Percentiles rank a stretch among this genome's conserved stretches.
Evolutionary conservation across 352 stramenopile species (phyloP).

Genomic region (Phytophthora pini): DNA sequence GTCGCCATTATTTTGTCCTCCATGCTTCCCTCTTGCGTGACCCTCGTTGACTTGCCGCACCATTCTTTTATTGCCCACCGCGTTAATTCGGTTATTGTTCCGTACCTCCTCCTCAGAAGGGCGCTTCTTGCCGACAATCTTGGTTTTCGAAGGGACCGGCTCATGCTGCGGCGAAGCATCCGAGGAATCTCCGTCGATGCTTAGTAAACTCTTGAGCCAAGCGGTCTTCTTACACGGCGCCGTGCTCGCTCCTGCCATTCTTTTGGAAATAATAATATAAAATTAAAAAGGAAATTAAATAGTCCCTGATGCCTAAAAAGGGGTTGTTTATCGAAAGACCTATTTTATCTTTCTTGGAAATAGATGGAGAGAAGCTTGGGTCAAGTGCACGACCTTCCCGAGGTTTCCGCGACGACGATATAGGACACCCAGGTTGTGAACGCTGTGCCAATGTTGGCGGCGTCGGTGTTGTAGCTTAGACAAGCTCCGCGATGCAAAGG

Average conservation of each 20-base stretch:
- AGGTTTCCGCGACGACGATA: no score
- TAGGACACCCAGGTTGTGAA: no score
- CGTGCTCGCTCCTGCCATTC: not conserved
- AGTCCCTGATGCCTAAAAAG: no score
- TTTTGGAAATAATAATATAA: not conserved
- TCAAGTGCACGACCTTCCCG: no score
- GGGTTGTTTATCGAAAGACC: no score
- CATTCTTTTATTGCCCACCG: not conserved
- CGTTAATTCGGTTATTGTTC: not conserved
- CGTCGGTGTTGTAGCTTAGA: no score
- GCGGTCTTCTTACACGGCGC: slow-evolving; percentile 2
- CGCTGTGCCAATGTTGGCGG: no score
- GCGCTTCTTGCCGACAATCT: slow-evolving; percentile 5
- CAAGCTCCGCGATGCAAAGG: no score
- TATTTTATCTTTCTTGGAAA: no score
- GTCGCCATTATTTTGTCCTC: not conserved
- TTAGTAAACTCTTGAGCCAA: slow-evolving; percentile 6
- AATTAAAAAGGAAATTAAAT: not conserved
- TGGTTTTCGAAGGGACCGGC: not conserved
- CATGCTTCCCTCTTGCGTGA: not conserved
- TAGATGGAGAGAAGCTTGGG: no score
- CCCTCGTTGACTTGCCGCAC: not conserved
- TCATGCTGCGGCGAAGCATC: slow-evolving; percentile 19
- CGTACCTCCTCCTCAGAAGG: not conserved
- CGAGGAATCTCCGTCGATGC: slow-evolving; percentile 16